These are phyloP conservation scores for Nitzschia sp. DNA, from an alignment of 108 stramenopile genomes.

Conservation along the genomic window DNA sequence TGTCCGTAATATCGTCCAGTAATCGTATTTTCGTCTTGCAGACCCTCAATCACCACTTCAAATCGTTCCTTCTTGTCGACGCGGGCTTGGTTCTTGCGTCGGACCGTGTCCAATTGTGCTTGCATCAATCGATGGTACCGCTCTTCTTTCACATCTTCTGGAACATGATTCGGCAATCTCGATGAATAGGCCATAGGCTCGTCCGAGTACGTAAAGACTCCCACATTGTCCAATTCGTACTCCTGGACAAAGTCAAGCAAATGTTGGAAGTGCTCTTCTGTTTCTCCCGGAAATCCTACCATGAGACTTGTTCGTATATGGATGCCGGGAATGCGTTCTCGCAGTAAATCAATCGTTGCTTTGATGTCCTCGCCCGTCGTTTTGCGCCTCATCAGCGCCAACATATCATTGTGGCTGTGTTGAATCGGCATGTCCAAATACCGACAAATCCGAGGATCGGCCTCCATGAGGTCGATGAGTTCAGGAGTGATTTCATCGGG, in stretches of 20 bases:
- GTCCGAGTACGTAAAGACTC: slow-evolving; percentile 37
- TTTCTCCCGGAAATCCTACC: slow-evolving; percentile 86
- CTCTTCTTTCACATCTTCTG: slow-evolving; percentile 74
- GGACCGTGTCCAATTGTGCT: slow-evolving; percentile 35
- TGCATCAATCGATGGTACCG: slow-evolving; percentile 51
- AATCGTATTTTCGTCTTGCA: slow-evolving; percentile 23
- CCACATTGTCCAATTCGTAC: slow-evolving; percentile 40
- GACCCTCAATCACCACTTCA: slow-evolving; percentile 42
- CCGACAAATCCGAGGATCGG: slow-evolving; percentile 35
- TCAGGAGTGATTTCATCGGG: slow-evolving; percentile 50
- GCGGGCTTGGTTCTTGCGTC: slow-evolving; percentile 24
- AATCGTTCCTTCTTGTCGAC: slow-evolving; percentile 16
- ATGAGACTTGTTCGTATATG: slow-evolving; percentile 77
- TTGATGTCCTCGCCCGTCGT: slow-evolving; percentile 29
- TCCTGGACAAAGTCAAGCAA: slow-evolving; percentile 71
- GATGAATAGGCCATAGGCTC: slow-evolving; percentile 43
- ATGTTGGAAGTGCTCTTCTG: slow-evolving; percentile 75
- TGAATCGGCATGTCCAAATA: slow-evolving; percentile 57
- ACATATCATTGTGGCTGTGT: slow-evolving; percentile 44
- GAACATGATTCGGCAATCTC: slow-evolving; percentile 45
- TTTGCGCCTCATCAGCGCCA: slow-evolving; percentile 37
- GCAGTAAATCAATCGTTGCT: slow-evolving; percentile 36
- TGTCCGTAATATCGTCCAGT: slow-evolving; percentile 50
- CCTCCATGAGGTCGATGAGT: slow-evolving; percentile 36
- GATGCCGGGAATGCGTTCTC: slow-evolving; percentile 56